Percentiles rank a stretch among this genome's conserved stretches.
These are phyloP conservation scores for Starmerella apis DNA, from an alignment of 805 yeast species.

Conservation along the genomic window DNA sequence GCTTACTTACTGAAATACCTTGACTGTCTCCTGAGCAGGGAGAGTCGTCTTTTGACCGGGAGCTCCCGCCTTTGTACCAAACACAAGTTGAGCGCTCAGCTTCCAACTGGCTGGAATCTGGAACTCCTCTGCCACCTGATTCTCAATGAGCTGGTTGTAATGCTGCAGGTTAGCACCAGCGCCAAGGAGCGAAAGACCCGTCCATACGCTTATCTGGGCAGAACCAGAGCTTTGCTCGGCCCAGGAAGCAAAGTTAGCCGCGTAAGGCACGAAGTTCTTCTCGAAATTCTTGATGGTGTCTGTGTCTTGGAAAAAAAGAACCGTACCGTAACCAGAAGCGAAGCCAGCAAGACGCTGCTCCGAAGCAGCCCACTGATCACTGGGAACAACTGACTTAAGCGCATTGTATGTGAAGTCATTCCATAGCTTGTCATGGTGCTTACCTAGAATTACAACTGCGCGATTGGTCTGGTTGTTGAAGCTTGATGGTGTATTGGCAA, in stretches of 20 bases:
- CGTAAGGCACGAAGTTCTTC: constrained; percentile 37
- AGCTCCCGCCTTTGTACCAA: constrained; percentile 37
- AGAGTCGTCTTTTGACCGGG: constrained; percentile 37
- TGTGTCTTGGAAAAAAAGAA: constrained; percentile 40
- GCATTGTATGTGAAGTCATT: constrained; percentile 31
- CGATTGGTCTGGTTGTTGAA: constrained; percentile 45
- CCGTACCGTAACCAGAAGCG: constrained; percentile 42
- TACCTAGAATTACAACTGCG: constrained; percentile 41
- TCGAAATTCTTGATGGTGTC: constrained; percentile 35
- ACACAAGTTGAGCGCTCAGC: constrained; percentile 42
- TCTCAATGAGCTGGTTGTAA: constrained; percentile 39
- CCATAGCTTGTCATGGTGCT: constrained; percentile 41
- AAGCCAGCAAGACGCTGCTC: constrained; percentile 37
- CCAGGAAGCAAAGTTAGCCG: constrained; percentile 40
- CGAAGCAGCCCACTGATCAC: constrained; percentile 33
- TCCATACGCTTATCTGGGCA: constrained; percentile 44
- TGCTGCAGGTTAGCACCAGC: constrained; percentile 47
- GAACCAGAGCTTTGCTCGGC: constrained; percentile 39
- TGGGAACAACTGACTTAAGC: constrained; percentile 32
- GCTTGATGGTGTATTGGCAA: constrained; percentile 42
- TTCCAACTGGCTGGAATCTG: constrained; percentile 38
- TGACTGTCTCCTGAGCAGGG: constrained; percentile 37
- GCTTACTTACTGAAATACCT: constrained; percentile 2
- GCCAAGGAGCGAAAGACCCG: constrained; percentile 38
- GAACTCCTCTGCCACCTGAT: constrained; percentile 33